Conservation (phyloP, 768 basidiomycete genomes). For the Psilocybe tampanensis region DNA sequence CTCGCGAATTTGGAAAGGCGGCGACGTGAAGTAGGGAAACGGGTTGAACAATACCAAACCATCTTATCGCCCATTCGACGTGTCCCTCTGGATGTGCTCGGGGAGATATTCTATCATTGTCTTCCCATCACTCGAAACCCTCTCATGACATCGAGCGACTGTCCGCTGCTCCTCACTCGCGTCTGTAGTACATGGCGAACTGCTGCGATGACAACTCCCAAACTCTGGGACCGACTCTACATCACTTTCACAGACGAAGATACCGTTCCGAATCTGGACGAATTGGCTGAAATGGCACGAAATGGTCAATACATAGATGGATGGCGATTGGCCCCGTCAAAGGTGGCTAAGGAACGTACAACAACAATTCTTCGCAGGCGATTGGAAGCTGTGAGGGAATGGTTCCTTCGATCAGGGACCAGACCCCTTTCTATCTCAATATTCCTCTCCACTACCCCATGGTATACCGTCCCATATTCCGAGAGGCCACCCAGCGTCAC, state of each 20-base stretch:
- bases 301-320: neutral
- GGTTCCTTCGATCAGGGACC: slow-evolving; percentile 12
- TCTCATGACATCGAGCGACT: slow-evolving; percentile 11
- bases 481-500: neutral
- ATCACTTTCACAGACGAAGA: slow-evolving; percentile 4
- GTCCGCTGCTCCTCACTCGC: slow-evolving; percentile 20
- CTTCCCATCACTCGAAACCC: slow-evolving; percentile 18
- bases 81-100: slow-evolving; percentile 15
- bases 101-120: slow-evolving; percentile 15
- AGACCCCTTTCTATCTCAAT: slow-evolving; percentile 15
- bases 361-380: neutral
- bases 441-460: neutral
- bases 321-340: neutral
- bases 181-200: slow-evolving; percentile 22
- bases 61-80: slow-evolving; percentile 16
- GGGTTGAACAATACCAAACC: neutral
- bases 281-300: too few species aligned
- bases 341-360: neutral
- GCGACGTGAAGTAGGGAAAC: neutral
- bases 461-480: neutral
- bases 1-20: neutral
- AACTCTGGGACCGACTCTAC: slow-evolving; percentile 22
- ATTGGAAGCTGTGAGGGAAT: slow-evolving; percentile 2
- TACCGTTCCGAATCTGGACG: neutral
- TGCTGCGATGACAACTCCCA: slow-evolving; percentile 20